A percentile compares a stretch with the other conserved stretches of the same genome.
Conservation (phyloP, 2,329 filamentous ascomycete genomes). For the Aspergillus ustus region DNA sequence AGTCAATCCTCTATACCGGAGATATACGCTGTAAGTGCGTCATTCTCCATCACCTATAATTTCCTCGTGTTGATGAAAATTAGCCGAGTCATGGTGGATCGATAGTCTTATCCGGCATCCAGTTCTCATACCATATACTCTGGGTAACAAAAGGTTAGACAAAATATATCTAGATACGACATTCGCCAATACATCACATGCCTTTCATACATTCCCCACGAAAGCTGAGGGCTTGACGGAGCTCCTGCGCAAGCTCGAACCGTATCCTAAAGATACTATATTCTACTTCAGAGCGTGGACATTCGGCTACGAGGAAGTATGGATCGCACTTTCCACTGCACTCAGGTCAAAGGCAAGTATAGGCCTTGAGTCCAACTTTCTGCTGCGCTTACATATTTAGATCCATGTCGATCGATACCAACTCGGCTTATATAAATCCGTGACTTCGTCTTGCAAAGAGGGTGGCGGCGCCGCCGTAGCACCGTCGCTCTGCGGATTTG, state of each 20-base stretch:
- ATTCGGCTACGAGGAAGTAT: constrained; percentile 91
- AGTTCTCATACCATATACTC: constrained; percentile 72
- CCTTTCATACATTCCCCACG: constrained; percentile 59
- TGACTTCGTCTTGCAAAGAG: constrained; percentile 48
- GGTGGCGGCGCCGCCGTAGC: constrained; percentile 60
- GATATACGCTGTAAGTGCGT: constrained; percentile 68
- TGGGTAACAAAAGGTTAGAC: constrained; percentile 70
- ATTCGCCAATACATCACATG: constrained; percentile 61
- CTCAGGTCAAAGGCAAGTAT: constrained; percentile 64
- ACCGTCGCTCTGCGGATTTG: constrained; percentile 72
- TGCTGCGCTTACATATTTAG: constrained; percentile 37
- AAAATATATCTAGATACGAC: constrained; percentile 91
- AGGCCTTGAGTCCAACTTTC: not conserved
- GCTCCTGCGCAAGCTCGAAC: constrained; percentile 68
- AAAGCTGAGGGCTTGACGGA: constrained; percentile 78
- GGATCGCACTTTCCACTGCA: constrained; percentile 76
- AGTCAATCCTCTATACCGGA: constrained; percentile 83
- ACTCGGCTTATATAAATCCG: constrained; percentile 69
- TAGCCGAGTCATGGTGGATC: constrained; percentile 82
- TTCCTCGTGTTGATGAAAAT: constrained; percentile 15
- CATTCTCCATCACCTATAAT: not conserved
- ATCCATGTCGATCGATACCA: constrained; percentile 87
- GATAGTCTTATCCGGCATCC: constrained; percentile 73
- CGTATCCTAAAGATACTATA: constrained; percentile 72
- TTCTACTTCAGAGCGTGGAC: constrained; percentile 93